Conservation (phyloP, 495 filamentous ascomycete species). For the Podospora bellae-mahoneyi region DNA sequence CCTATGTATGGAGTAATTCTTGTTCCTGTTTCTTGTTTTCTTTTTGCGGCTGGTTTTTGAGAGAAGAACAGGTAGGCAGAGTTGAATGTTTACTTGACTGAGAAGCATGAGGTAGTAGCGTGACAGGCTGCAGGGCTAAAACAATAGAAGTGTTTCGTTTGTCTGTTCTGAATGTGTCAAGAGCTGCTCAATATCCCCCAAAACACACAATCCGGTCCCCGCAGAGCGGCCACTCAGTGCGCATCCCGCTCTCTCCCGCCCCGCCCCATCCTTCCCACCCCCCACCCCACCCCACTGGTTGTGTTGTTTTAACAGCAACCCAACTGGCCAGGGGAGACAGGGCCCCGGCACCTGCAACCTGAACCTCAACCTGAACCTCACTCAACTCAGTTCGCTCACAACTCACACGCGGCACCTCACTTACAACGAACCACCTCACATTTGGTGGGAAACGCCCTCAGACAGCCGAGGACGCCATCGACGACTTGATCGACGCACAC, state of each 20-base stretch:
- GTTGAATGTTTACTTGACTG: no score
- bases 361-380: neutral
- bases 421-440: neutral
- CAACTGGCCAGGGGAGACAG: neutral
- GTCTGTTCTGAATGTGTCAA: neutral
- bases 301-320: neutral
- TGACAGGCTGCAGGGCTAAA: no score
- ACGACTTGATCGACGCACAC: neutral
- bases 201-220: neutral
- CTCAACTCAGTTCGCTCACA: neutral
- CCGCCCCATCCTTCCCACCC: constrained; percentile 5
- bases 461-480: neutral
- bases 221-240: neutral
- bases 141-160: no score
- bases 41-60: no score
- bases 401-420: neutral
- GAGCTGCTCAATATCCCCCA: neutral
- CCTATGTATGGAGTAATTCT: no score
- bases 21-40: no score
- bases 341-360: neutral
- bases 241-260: constrained; percentile 6
- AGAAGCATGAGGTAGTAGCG: no score
- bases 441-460: neutral
- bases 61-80: no score
- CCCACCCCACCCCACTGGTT: constrained; percentile 2